These are phyloP conservation scores for Sclerotinia sclerotiorum DNA, from an alignment of 2,329 filamentous ascomycete species.

Conservation along the genomic window DNA sequence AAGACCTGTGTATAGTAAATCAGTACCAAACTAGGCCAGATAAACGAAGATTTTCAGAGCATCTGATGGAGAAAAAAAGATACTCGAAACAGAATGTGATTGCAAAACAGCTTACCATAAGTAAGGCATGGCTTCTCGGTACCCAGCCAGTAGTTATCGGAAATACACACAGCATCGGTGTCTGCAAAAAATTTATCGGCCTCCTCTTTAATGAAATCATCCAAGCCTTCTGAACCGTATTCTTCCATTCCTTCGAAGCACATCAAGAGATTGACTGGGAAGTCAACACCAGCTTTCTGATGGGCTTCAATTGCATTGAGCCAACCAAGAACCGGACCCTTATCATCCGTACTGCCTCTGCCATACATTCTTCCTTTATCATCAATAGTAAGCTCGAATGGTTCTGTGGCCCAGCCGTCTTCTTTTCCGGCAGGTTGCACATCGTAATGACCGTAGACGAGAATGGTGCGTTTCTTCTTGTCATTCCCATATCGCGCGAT, in stretches of 20 bases:
- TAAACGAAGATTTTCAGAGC: neutral
- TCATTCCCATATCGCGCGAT: conserved; percentile 91
- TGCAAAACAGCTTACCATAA: conserved; percentile 55
- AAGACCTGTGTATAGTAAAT: conserved; percentile 51
- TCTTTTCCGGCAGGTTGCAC: conserved; percentile 92
- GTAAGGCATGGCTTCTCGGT: conserved; percentile 98
- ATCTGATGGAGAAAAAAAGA: neutral
- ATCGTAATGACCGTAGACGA: conserved; percentile 98
- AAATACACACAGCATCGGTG: conserved; percentile 94
- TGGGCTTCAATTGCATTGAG: conserved; percentile 97
- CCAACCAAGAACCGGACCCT: conserved; percentile 96
- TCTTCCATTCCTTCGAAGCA: conserved; percentile 99
- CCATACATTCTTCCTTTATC: conserved; percentile 95
- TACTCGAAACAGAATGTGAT: neutral
- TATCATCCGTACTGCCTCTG: conserved; percentile 94
- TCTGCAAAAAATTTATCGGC: conserved; percentile 94
- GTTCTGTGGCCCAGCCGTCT: conserved; percentile 94
- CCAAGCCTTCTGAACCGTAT: conserved; percentile 93
- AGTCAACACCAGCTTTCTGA: conserved; percentile 88
- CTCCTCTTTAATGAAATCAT: conserved; percentile 90
- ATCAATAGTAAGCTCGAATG: conserved; percentile 84
- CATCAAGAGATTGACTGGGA: conserved; percentile 97
- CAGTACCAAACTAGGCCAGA: neutral
- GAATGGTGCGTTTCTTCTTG: conserved; percentile 87
- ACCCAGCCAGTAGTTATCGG: conserved; percentile 99